Evolutionary conservation across 495 filamentous ascomycete species (phyloP), one percentile per base, ranked within the genome.

Genomic region (Penicillium chermesinum): DNA sequence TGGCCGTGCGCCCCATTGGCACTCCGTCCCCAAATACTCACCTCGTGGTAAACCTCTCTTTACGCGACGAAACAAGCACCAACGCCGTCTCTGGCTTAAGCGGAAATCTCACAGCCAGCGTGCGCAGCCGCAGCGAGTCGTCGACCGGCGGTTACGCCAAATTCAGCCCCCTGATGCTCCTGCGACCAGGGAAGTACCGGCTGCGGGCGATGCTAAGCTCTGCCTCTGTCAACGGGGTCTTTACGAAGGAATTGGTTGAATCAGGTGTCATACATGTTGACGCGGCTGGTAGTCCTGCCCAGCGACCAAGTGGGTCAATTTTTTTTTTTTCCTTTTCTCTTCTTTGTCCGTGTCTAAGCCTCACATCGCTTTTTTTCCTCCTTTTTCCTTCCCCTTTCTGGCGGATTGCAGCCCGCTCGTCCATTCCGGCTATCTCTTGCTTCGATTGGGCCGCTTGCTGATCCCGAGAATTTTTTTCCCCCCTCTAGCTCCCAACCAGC

Each of bases 111-210:
- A 67, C 69, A 4, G 63, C 66, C 7, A 72, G 64, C 14, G 64
- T 70, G 15, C 62, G 65, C 50, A 69, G 62, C 21, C 59, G 61
- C 22, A 49, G 39, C 34, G 66, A 64, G 5, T 66, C 60, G 21
- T 52, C 65, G n/a, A 66, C 53, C 19, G 69, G 61, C 40, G 69
- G 69, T 5, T 70, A 65, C 38, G 67, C 64, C n/a, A 59, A 59
- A 20, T 67, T 70, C 40, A 52, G 50, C 2, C 53, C 54, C 1
- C 55, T 72, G 8, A 60, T 52, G 0, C 64, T 72, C 42, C 49
- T 59, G 5, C 53, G 50, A 20, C 65, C 69, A 2, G 69, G 69
- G 1, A 59, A 55, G 27, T 72, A 66, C 37, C 58, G 59, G 3
- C 35, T 72, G 36, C 63, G 69, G 7, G 56, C 69, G n/a, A 69